Conservation (phyloP, 345 rosid species). For the Rubroshorea leprosula region DNA sequence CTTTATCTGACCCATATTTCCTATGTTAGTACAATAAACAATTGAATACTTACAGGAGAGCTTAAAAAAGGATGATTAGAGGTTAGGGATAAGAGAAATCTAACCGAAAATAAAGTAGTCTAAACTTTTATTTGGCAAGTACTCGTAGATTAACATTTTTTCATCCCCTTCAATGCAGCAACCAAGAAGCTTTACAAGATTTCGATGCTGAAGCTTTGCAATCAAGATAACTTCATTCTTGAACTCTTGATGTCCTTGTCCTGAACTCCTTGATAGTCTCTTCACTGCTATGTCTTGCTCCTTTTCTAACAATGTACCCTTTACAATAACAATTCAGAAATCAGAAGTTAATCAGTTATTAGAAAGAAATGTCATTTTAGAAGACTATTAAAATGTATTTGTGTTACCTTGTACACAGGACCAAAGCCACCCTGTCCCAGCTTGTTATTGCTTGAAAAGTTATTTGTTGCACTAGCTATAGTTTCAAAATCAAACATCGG, state of each 20-base stretch:
- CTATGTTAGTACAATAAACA: too few relatives aligned
- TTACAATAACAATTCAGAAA: background rate
- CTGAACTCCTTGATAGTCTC: constrained; percentile 8
- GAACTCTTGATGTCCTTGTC: constrained; percentile 4
- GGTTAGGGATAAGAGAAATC: background rate
- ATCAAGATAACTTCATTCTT: constrained; percentile 8
- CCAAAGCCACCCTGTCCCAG: constrained; percentile 46
- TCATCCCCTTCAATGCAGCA: constrained; percentile 12
- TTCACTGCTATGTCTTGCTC: constrained; percentile 10
- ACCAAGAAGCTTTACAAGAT: constrained; percentile 15
- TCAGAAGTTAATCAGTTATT: too few relatives aligned
- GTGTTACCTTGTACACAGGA: constrained; percentile 27
- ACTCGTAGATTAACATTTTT: constrained; percentile 25
- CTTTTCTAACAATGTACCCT: background rate
- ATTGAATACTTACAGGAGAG: too few relatives aligned
- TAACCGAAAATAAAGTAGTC: constrained; percentile 34
- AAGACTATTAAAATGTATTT: background rate
- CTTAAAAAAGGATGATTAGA: too few relatives aligned
- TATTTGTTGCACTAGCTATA: constrained; percentile 21
- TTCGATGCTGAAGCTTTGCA: constrained; percentile 10
- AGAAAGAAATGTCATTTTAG: too few relatives aligned
- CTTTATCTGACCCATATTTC: too few relatives aligned
- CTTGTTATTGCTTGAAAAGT: constrained; percentile 30
- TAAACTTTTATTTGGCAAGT: constrained; percentile 40
- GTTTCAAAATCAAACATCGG: too few relatives aligned